Evolutionary conservation across 305 asterid species (phyloP), one percentile per base, ranked within the genome.

Genomic region (Fraxinus dipetala): DNA sequence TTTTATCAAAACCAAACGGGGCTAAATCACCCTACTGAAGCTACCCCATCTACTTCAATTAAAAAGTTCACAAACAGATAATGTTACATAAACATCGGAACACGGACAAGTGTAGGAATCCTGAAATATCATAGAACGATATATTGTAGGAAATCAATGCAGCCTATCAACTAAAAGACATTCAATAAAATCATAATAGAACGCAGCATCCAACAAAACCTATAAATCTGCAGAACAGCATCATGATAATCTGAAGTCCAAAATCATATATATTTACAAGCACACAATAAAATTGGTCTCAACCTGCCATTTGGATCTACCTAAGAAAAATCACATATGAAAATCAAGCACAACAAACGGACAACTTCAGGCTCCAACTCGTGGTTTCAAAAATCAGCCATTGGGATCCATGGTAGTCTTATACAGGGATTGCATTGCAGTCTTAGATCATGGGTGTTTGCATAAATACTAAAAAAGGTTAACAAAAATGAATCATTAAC

Each of bases 401-500:
- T 26, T 9, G 2, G 73, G 18, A 24, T 65, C 73, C 35, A 63
- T 11, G 70, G 35, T 65, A 65, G 35, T 7, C 73, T 11, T 48
- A 16, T 56, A 56, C 67, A 56, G 28, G 28, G 77, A 11, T 28
- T 31, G 72, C 35, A 22, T 26, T 28, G 35, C 22, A 65, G 35
- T 7, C 73, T 65, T 61, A 1, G 14, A 65, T 10, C 34, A 65
- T 18, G 2, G 32, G 78, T 1, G 14, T 75, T 28, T 22, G 74
- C 63, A 45, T 51, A 16, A 6, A 79, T n/a, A 18, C 78, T 51
- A 51, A 45, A 45, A 51, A 61, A 11, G 54, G n/a, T 28, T 32
- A 10, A 38, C 69, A 76, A 67, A 75, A 75, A 45, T 70, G 78
- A 56, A 72, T n/a, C 43, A 82, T 10, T 51, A 63, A 6, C 20